Evolutionary conservation across 2,329 filamentous ascomycete genomes (phyloP).

Genomic region (Diaporthe sp.): DNA sequence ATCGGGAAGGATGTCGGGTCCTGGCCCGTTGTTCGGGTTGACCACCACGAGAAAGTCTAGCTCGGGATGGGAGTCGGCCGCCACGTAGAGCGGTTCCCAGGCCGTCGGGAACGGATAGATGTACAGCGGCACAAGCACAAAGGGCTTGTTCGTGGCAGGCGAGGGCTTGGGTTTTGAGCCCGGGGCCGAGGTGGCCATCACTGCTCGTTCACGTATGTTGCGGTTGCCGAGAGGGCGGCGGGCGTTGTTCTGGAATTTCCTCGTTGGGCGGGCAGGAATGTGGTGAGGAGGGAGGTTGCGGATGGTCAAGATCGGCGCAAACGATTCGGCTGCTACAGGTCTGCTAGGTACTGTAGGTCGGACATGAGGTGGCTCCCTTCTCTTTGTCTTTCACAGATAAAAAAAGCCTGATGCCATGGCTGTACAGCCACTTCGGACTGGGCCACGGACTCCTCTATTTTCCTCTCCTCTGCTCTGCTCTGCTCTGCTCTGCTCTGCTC

Average conservation of each 20-base stretch:
- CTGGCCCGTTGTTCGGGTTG: constrained; percentile 51
- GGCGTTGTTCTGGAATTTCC: not conserved
- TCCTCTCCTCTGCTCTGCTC: not conserved
- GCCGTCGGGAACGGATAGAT: constrained; percentile 49
- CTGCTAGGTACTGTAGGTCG: not conserved
- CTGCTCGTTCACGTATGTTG: not conserved
- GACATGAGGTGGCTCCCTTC: constrained; percentile 4
- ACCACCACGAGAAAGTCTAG: constrained; percentile 49
- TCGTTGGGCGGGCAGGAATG: constrained; percentile 17
- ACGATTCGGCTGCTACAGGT: constrained; percentile 9
- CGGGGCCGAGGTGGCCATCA: constrained; percentile 14
- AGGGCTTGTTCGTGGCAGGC: constrained; percentile 35
- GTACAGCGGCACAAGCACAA: constrained; percentile 51
- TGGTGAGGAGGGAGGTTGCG: constrained; percentile 3
- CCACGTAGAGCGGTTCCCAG: constrained; percentile 49
- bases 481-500: not conserved
- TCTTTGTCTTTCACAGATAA: constrained; percentile 2
- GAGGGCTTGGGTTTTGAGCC: constrained; percentile 21
- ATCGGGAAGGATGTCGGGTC: constrained; percentile 46
- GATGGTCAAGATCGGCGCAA: not conserved
- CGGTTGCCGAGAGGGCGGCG: not conserved
- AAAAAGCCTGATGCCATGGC: constrained; percentile 4
- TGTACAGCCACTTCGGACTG: not conserved
- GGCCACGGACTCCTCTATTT: not conserved
- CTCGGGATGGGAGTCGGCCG: constrained; percentile 43